Evolutionary conservation across 345 rosid species (phyloP), one percentile per base, ranked within the genome.

Genomic region (Triadica sebifera): DNA sequence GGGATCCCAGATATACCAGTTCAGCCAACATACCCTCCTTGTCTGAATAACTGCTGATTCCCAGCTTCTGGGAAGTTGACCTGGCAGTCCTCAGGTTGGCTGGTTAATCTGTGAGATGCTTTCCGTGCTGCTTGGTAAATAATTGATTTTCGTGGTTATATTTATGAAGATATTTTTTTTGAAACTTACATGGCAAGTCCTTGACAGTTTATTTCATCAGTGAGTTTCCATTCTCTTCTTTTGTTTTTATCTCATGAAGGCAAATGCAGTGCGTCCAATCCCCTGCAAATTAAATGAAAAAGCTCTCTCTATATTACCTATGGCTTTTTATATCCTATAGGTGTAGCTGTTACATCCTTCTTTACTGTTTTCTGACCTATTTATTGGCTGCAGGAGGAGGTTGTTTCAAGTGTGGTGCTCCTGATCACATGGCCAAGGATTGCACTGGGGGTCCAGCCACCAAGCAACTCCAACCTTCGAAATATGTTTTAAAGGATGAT

Each of bases 331-430:
- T 53, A 53, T 22, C n/a, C 57, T 53, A 53, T 1, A 16, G 57
- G 8, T 53, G 4, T 2, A 8, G 61, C 58, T 53, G 16, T 20
- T 22, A 57, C 12, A n/a, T 53, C 6, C 57, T 17, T 53, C 20
- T 53, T n/a, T 53, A 4, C n/a, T 53, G 47, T 43, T 43, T 3
- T 7, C 47, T 43, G 0, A 1, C 47, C 47, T 43, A 8, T 34
- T 46, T 66, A 8, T 72, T 52, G 59, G 73, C 19, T 55, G 58
- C 76, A 91, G 96, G 91, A 91, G 96, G 91, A 76, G 90, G 98
- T 62, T 95, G 98, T 79, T 91, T 91, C 76, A 90, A 90, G 80
- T 93, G 99, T 62, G 98, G 99, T 43, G 88, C 94, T 58, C 69
- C 70, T 2, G 99, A 93, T 79, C 99, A 95, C 81, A 71, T 87